Base-by-base conservation (phyloP, 1,284 basidiomycete species). In the Apiotrichum montevideense region DNA sequence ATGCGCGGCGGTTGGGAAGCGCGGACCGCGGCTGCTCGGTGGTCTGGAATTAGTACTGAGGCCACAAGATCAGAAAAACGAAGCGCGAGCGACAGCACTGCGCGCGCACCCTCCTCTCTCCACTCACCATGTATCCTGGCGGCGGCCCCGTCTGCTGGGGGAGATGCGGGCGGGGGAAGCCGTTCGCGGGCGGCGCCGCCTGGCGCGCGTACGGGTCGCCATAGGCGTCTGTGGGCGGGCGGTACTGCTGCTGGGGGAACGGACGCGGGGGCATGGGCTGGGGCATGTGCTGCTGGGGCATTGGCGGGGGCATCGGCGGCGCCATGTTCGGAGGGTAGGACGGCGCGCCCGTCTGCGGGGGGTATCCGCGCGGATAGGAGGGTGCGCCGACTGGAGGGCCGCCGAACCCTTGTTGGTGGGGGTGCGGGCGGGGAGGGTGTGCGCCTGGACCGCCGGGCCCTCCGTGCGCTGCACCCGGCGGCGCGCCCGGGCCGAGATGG, bases 401-500 rank as follows among this genome's bases (percentile, higher is more conserved):
- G 21, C 21, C 21, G 21, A 21, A 21, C 21, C 21, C 21, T 21
- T 21, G 21, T 21, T 21, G 21, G 21, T 21, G 21, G 21, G 21
- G 37, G 46, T 48, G 37, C 29, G 47, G 42, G n/a, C 33, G 43
- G 35, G 46, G 35, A 15, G 39, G 42, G 33, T 42, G 46, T 37
- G 51, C 40, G 40, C 45, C 43, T 13, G 47, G 2, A 33, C 35
- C 13, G 33, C 54, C 8, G 34, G 29, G 35, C 15, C 49, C 34
- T 45, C 46, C 46, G 33, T 21, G 15, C 7, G 35, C 37, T 15
- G 5, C 44, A 21, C 49, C 6, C 51, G 45, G 48, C 2, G 52
- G 52, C 10, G 54, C 52, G 14, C 57, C 52, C 8, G 37, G 57
- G 34, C 65, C 66, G 39, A 72, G 56, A 52, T 77, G 76, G 66